Percentiles rank a stretch among this genome's conserved stretches.
Conservation (phyloP, 2,329 filamentous ascomycete genomes). For the Cercospora zeina region DNA sequence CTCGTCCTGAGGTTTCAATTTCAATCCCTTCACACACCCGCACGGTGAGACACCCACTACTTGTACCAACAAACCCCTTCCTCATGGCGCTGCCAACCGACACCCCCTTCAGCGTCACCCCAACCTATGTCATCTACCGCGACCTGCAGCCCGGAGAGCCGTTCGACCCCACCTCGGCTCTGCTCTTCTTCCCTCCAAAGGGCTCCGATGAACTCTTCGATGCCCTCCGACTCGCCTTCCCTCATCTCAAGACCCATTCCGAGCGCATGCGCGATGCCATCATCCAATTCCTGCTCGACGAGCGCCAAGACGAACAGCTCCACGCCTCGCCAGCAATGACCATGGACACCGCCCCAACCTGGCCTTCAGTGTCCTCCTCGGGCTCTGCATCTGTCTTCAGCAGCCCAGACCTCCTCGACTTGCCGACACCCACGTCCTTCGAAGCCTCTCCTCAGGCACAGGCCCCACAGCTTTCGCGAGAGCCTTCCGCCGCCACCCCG, state of each 20-base stretch:
- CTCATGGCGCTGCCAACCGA: constrained; percentile 28
- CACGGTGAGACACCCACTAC: constrained; percentile 1
- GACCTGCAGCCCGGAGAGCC: constrained; percentile 35
- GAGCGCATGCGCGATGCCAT: constrained; percentile 45
- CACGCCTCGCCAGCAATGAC: constrained; percentile 29
- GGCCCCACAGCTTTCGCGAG: constrained; percentile 27
- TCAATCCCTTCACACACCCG: background rate
- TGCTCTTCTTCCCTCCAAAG: constrained; percentile 43
- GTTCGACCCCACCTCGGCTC: constrained; percentile 39
- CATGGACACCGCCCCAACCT: constrained; percentile 28
- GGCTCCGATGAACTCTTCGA: constrained; percentile 45
- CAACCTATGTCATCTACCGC: constrained; percentile 41
- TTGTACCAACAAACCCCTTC: background rate
- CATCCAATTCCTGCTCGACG: constrained; percentile 43
- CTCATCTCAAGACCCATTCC: constrained; percentile 41
- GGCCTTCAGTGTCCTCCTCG: constrained; percentile 39
- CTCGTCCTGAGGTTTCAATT: constrained; percentile 12
- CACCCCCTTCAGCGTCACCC: constrained; percentile 23
- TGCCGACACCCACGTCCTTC: constrained; percentile 36
- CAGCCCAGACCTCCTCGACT: constrained; percentile 38
- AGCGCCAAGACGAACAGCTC: constrained; percentile 37
- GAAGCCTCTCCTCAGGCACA: constrained; percentile 32
- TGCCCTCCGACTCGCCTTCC: constrained; percentile 40
- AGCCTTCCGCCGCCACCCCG: constrained; percentile 26
- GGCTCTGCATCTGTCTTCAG: constrained; percentile 33